Conservation (phyloP, 805 yeast genomes). For the Starmerella sirachaensis region DNA sequence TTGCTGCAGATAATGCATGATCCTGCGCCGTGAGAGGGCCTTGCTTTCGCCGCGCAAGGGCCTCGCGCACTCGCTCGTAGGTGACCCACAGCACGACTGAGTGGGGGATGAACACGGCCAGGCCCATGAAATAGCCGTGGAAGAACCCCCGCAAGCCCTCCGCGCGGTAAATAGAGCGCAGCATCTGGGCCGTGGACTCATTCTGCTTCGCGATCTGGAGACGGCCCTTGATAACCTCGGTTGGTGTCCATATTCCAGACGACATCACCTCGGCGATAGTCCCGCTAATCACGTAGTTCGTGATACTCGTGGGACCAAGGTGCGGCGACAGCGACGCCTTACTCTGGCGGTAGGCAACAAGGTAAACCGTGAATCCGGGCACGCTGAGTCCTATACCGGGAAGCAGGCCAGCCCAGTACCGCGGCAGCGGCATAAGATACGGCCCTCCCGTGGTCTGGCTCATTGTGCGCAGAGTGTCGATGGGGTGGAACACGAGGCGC, state of each 20-base stretch:
- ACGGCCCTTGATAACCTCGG: conserved; percentile 37
- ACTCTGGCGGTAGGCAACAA: conserved; percentile 32
- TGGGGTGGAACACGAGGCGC: conserved; percentile 33
- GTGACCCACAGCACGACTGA: conserved; percentile 34
- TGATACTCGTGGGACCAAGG: conserved; percentile 27
- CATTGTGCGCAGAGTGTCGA: conserved; percentile 34
- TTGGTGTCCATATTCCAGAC: conserved; percentile 34
- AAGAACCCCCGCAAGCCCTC: conserved; percentile 74
- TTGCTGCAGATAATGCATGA: conserved; percentile 29
- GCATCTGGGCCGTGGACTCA: conserved; percentile 15
- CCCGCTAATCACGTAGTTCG: conserved; percentile 31
- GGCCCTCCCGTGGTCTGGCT: conserved; percentile 33
- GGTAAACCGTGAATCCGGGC: conserved; percentile 34
- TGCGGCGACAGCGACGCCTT: conserved; percentile 30
- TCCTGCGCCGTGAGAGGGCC: conserved; percentile 20
- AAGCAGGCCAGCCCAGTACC: conserved; percentile 33
- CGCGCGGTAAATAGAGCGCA: conserved; percentile 33
- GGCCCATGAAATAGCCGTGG: conserved; percentile 51
- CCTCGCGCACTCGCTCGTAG: conserved; percentile 24
- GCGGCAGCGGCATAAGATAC: conserved; percentile 29
- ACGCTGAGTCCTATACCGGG: conserved; percentile 32
- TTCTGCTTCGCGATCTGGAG: conserved; percentile 29
- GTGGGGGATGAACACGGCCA: conserved; percentile 34
- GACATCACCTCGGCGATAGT: conserved; percentile 32
- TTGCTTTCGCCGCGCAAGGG: conserved; percentile 6